Percentiles rank a stretch among this genome's conserved stretches.
Conservation (phyloP, 495 filamentous ascomycete species). For the Darksidea phi region DNA sequence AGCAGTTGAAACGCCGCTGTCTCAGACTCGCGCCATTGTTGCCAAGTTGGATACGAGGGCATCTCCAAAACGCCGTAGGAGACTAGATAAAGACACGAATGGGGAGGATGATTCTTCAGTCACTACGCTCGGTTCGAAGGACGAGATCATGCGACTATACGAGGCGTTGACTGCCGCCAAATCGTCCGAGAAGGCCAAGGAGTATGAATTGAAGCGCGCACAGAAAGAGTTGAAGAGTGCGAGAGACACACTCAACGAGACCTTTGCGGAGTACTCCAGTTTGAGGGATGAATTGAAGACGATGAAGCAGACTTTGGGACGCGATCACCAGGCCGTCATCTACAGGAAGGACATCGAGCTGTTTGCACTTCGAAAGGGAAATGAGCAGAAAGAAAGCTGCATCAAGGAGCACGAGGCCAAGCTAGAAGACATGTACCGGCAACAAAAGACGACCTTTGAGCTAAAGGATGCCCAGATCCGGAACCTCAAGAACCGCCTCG, state of each 20-base stretch:
- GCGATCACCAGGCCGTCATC: conserved; percentile 25
- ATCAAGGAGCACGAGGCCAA: conserved; percentile 19
- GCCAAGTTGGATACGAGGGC: conserved; percentile 13
- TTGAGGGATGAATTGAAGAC: conserved; percentile 27
- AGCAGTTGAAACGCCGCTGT: conserved; percentile 9
- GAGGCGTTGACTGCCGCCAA: neutral
- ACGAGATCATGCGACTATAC: conserved; percentile 7
- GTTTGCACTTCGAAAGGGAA: conserved; percentile 27
- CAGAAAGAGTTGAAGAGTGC: conserved; percentile 6
- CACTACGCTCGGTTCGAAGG: neutral
- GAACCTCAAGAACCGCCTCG: conserved; percentile 23
- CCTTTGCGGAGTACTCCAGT: conserved; percentile 14
- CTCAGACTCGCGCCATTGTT: conserved; percentile 7
- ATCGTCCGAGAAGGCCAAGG: conserved; percentile 9
- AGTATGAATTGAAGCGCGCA: conserved; percentile 11
- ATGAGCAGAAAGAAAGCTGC: conserved; percentile 24
- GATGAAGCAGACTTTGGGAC: conserved; percentile 17
- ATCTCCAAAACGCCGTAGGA: neutral
- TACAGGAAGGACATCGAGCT: conserved; percentile 31
- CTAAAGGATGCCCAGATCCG: conserved; percentile 20
- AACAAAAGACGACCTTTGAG: conserved; percentile 13
- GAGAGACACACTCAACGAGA: conserved; percentile 19
- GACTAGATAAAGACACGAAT: neutral
- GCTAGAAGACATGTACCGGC: conserved; percentile 12
- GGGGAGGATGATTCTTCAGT: neutral